A percentile compares a stretch with the other conserved stretches of the same genome.
phyloP scores from a whole-genome alignment of 129 eudicot genomes.

The Lactuca saligna region DNA sequence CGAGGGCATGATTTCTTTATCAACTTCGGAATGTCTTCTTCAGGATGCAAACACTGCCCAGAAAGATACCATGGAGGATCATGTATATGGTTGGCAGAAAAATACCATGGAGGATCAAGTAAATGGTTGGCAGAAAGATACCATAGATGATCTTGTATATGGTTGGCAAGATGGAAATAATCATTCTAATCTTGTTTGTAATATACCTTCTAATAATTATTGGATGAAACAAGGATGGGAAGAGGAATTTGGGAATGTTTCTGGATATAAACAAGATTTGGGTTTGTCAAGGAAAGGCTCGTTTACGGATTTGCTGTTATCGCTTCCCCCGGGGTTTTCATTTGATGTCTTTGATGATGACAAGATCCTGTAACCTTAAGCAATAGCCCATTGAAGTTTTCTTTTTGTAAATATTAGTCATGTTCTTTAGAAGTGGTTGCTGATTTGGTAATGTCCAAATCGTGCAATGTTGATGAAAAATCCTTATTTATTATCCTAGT shows the following conservation, averaged over 20 bases:
- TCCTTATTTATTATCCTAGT: neutral
- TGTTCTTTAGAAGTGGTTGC: neutral
- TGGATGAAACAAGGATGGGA: constrained; percentile 9
- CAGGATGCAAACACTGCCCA: neutral
- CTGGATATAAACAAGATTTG: constrained; percentile 20
- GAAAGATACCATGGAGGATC: neutral
- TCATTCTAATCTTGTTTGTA: constrained; percentile 3
- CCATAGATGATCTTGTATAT: neutral
- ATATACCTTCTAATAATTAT: neutral
- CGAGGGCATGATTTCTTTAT: neutral
- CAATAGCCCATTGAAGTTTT: neutral
- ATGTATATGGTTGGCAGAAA: neutral
- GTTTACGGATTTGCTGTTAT: constrained; percentile 42
- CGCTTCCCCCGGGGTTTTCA: constrained; percentile 51
- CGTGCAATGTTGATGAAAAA: constrained; percentile 4
- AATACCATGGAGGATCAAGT: neutral
- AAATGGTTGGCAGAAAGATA: neutral
- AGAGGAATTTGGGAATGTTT: constrained; percentile 3
- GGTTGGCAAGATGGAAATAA: constrained; percentile 16
- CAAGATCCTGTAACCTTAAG: constrained; percentile 1
- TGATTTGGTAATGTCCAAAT: constrained; percentile 11
- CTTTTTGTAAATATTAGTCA: neutral
- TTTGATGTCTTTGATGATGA: constrained; percentile 42
- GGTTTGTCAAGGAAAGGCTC: constrained; percentile 54
- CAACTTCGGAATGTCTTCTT: neutral